Conservation (phyloP, 768 basidiomycete genomes). For the Hericium alpestre region DNA sequence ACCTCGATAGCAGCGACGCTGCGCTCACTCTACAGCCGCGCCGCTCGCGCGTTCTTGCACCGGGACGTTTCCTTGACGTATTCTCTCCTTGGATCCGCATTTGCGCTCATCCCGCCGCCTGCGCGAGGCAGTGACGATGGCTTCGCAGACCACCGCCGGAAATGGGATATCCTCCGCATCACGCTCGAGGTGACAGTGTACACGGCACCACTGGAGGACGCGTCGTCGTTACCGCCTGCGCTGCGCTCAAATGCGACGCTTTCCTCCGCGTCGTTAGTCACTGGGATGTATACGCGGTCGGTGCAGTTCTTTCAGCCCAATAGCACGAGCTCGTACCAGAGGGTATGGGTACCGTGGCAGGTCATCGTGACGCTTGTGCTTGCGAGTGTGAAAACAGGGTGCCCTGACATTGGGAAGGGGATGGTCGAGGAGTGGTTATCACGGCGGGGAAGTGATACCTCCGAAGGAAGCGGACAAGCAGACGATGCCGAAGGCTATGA, state of each 20-base stretch:
- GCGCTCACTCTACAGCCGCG: conserved; percentile 65
- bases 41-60: conserved; percentile 68
- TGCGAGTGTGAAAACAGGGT: conserved; percentile 57
- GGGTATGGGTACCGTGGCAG: conserved; percentile 54
- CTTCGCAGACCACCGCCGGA: conserved; percentile 42
- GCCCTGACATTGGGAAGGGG: conserved; percentile 46
- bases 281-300: conserved; percentile 51
- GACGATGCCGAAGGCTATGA: conserved; percentile 49
- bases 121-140: conserved; percentile 22
- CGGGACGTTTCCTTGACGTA: conserved; percentile 60
- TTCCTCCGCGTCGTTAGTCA: conserved; percentile 49
- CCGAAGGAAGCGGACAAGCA: conserved; percentile 5
- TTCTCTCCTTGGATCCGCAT: conserved; percentile 58
- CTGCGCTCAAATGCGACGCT: conserved; percentile 44
- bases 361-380: conserved; percentile 63
- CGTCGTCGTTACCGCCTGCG: conserved; percentile 36
- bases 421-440: conserved; percentile 78
- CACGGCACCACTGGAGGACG: conserved; percentile 35
- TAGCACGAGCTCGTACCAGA: conserved; percentile 18
- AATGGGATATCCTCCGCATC: conserved; percentile 83
- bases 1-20: conserved; percentile 36
- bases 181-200: conserved; percentile 73
- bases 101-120: conserved; percentile 38
- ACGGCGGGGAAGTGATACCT: conserved; percentile 25
- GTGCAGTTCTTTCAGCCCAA: conserved; percentile 56